A percentile compares a stretch with the other conserved stretches of the same genome.
Evolutionary conservation across 1,139 yeast species (phyloP).

Genomic region (Torulaspora globosa): DNA sequence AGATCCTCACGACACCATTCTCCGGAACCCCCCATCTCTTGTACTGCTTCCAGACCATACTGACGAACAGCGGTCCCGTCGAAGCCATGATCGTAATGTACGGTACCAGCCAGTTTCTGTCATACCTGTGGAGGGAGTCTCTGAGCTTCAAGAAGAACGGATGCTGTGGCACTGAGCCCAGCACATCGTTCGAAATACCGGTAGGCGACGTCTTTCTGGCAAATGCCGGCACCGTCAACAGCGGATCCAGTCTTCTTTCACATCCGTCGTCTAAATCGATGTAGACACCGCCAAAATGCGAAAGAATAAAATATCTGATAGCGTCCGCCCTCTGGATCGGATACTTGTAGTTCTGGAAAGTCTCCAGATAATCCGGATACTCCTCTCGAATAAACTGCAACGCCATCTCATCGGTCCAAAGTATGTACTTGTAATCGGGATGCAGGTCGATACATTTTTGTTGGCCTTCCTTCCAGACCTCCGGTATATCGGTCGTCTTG

Average conservation of each 20-base stretch:
- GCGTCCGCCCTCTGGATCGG: constrained; percentile 91
- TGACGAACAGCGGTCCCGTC: constrained; percentile 85
- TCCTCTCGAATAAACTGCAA: constrained; percentile 71
- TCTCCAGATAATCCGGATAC: constrained; percentile 79
- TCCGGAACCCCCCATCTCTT: constrained; percentile 70
- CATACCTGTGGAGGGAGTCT: constrained; percentile 58
- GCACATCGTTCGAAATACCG: constrained; percentile 87
- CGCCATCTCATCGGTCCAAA: constrained; percentile 89
- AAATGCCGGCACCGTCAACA: constrained; percentile 77
- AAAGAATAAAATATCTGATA: constrained; percentile 79
- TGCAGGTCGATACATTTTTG: constrained; percentile 70
- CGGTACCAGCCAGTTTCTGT: constrained; percentile 74
- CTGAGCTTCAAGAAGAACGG: constrained; percentile 76
- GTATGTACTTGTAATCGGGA: constrained; percentile 79
- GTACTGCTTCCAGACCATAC: constrained; percentile 84
- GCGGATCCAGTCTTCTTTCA: constrained; percentile 68
- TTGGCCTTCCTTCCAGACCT: constrained; percentile 75
- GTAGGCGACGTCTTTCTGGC: constrained; percentile 85
- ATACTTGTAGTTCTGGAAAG: constrained; percentile 73
- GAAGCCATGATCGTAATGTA: constrained; percentile 90
- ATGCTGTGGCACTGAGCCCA: constrained; percentile 85
- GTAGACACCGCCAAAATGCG: constrained; percentile 85
- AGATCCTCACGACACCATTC: constrained; percentile 57
- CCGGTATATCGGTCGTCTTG: constrained; percentile 73
- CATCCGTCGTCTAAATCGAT: constrained; percentile 91